These are phyloP conservation scores for Onygenales sp. DNA, from an alignment of 2,329 filamentous ascomycete genomes.

Conservation along the genomic window DNA sequence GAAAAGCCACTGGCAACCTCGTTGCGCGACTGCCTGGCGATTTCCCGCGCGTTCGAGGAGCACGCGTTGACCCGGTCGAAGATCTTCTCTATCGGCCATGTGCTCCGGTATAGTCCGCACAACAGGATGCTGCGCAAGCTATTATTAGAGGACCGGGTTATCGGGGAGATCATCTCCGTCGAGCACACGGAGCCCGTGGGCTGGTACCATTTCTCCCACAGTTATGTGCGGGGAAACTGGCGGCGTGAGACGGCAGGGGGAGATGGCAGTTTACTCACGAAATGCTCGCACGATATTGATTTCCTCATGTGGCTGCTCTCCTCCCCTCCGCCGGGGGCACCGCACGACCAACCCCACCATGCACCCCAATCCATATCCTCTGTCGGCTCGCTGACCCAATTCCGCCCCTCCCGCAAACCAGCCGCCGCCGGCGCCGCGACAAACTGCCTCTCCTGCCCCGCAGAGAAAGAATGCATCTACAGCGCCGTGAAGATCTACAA, in stretches of 20 bases:
- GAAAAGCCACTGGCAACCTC: constrained; percentile 88
- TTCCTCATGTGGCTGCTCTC: constrained; percentile 84
- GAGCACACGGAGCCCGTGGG: constrained; percentile 92
- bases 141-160: constrained; percentile 61
- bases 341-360: constrained; percentile 47
- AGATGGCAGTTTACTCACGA: constrained; percentile 73
- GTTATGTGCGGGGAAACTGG: constrained; percentile 90
- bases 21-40: constrained; percentile 65
- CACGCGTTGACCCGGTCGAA: constrained; percentile 21
- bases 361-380: constrained; percentile 69
- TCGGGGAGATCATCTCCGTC: constrained; percentile 77
- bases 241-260: constrained; percentile 64
- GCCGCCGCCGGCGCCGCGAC: constrained; percentile 63
- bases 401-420: constrained; percentile 68
- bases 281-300: constrained; percentile 94
- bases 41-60: constrained; percentile 40
- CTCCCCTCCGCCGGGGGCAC: constrained; percentile 48
- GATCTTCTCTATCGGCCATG: constrained; percentile 88
- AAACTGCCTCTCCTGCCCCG: constrained; percentile 75
- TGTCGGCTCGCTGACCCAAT: constrained; percentile 66
- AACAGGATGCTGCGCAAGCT: constrained; percentile 76
- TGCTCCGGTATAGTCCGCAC: constrained; percentile 85
- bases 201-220: constrained; percentile 92
- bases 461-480: constrained; percentile 68
- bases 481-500: constrained; percentile 78